Conservation (phyloP, 2,329 filamentous ascomycete species). For the Diaporthe destruens region DNA sequence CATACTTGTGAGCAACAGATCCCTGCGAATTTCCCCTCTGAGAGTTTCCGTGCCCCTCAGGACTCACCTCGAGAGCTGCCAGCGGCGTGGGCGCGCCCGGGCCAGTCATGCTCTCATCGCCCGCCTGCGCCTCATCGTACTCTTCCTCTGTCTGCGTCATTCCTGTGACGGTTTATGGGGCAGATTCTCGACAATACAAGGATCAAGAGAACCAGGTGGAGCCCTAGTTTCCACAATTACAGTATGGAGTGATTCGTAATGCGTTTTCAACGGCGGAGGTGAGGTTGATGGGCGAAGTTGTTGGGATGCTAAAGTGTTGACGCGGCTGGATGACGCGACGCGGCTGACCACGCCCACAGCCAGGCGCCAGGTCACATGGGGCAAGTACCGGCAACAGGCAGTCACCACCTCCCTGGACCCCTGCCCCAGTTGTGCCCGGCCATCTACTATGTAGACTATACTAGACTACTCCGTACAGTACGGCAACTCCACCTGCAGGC, state of each 20-base stretch:
- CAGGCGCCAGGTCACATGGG: constrained; percentile 37
- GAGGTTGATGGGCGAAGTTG: constrained; percentile 4
- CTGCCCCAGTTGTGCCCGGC: neutral
- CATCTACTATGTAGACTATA: too few species aligned
- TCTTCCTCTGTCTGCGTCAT: constrained; percentile 71
- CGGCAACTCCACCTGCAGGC: too few species aligned
- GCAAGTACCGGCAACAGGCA: neutral
- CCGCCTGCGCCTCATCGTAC: constrained; percentile 74
- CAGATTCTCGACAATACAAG: neutral
- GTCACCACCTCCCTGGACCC: neutral
- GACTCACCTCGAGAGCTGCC: constrained; percentile 82
- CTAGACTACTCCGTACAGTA: too few species aligned
- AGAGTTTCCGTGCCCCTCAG: neutral
- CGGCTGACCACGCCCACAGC: neutral
- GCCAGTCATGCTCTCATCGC: constrained; percentile 81
- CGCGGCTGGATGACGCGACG: constrained; percentile 29
- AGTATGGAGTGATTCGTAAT: neutral
- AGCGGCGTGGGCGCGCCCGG: constrained; percentile 96
- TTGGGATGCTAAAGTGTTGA: constrained; percentile 30
- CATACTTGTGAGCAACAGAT: neutral
- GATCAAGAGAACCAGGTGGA: neutral
- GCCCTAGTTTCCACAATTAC: neutral
- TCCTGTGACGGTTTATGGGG: neutral
- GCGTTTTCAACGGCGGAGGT: neutral
- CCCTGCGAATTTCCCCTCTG: neutral